These are phyloP conservation scores for Colletotrichum salicis DNA, from an alignment of 2,329 filamentous ascomycete species.

Conservation along the genomic window DNA sequence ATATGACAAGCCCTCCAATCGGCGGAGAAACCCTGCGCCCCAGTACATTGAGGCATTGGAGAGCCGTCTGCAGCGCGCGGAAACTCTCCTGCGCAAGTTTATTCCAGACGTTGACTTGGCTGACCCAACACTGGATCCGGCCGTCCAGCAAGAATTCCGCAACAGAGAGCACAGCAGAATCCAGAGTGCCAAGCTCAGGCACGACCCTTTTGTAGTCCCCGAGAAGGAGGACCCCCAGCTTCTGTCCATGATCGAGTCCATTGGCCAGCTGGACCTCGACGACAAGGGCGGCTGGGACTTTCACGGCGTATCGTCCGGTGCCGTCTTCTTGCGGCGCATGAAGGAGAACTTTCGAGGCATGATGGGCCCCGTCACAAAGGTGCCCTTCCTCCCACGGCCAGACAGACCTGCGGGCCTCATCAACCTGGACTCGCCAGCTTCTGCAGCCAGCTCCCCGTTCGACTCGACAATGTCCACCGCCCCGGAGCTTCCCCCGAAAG, in stretches of 20 bases:
- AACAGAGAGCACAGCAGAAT: conserved; percentile 64
- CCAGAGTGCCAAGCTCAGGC: conserved; percentile 54
- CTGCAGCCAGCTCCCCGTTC: conserved; percentile 70
- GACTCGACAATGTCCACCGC: conserved; percentile 63
- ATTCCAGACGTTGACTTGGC: conserved; percentile 87
- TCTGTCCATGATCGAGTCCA: conserved; percentile 93
- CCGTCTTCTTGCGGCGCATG: conserved; percentile 88
- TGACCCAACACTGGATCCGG: conserved; percentile 83
- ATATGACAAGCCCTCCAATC: conserved; percentile 94
- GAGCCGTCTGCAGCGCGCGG: conserved; percentile 82
- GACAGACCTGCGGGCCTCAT: conserved; percentile 60
- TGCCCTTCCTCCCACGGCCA: conserved; percentile 66
- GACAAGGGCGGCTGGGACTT: conserved; percentile 95
- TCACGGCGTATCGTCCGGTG: conserved; percentile 90
- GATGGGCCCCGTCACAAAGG: conserved; percentile 71
- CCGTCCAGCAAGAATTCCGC: conserved; percentile 75
- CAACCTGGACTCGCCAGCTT: conserved; percentile 75
- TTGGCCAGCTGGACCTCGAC: conserved; percentile 90
- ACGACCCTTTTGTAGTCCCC: conserved; percentile 44
- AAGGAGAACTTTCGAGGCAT: conserved; percentile 86
- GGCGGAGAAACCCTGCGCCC: conserved; percentile 87
- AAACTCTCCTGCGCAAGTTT: conserved; percentile 80
- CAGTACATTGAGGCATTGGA: conserved; percentile 94
- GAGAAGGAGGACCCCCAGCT: conserved; percentile 76
- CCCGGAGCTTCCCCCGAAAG: conserved; percentile 76